Evolutionary conservation across 2,329 filamentous ascomycete species (phyloP).

Genomic region (Alternaria burnsii): DNA sequence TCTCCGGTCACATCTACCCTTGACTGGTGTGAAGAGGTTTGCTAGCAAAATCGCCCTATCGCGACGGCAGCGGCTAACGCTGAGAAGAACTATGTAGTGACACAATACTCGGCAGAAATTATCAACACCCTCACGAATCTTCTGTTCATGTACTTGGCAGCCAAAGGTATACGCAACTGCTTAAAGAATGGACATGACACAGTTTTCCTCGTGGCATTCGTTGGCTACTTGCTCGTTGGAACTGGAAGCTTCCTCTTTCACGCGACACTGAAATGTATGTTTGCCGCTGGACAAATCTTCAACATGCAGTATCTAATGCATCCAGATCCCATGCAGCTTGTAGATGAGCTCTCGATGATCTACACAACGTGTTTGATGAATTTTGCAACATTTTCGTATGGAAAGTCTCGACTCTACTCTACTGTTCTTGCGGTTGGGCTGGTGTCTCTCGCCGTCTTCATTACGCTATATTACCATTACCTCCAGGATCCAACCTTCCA

Average conservation of each 20-base stretch:
- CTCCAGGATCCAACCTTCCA: slow-evolving; percentile 85
- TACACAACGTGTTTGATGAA: slow-evolving; percentile 74
- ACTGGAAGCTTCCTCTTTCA: slow-evolving; percentile 71
- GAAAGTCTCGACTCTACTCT: slow-evolving; percentile 61
- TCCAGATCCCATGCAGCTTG: slow-evolving; percentile 74
- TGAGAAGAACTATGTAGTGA: slow-evolving; percentile 75
- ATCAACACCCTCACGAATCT: slow-evolving; percentile 84
- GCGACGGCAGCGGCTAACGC: slow-evolving; percentile 11
- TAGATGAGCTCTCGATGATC: slow-evolving; percentile 76
- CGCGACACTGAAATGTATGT: slow-evolving; percentile 68
- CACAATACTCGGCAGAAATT: slow-evolving; percentile 77
- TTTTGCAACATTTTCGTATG: slow-evolving; percentile 79
- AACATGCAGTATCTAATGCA: slow-evolving; percentile 63
- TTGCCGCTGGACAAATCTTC: not conserved
- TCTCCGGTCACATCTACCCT: slow-evolving; percentile 74
- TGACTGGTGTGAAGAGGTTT: slow-evolving; percentile 83
- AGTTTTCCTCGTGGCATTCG: slow-evolving; percentile 75
- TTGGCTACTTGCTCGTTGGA: slow-evolving; percentile 69
- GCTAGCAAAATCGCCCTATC: slow-evolving; percentile 10
- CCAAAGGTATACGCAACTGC: slow-evolving; percentile 78
- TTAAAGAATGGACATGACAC: slow-evolving; percentile 74
- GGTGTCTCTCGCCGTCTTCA: slow-evolving; percentile 64
- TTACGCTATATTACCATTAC: slow-evolving; percentile 82
- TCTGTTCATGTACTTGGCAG: slow-evolving; percentile 80
- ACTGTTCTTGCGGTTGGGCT: slow-evolving; percentile 66